Base-by-base conservation (phyloP, 352 stramenopile genomes). In the Globisporangium megalacanthum region DNA sequence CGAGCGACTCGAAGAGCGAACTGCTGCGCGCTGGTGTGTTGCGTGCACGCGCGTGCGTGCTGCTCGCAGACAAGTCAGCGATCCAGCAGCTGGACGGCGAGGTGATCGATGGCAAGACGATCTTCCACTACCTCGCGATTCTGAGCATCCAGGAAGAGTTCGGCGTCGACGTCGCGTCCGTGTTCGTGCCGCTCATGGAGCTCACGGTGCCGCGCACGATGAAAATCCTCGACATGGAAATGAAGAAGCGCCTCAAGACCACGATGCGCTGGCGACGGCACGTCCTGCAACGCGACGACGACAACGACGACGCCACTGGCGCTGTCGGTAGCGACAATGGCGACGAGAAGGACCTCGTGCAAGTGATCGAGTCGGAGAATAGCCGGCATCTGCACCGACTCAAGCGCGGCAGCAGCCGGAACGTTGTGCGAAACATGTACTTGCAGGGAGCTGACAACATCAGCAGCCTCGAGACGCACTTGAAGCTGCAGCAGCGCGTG, bases 71-170 rank as follows among this genome's bases (percentile, higher is more conserved):
- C 61, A 85, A 81, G 52, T 60, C 72, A 1, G 66, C 75, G 17
- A 74, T 87, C 52, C 64, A 76, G 37, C 62, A 83, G 13, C 52
- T 87, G 13, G 79, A 89, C 49, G 79, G 74, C 35, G 79, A 84
- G 42, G 66, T 62, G n/a, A 61, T 89, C 22, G 74, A 89, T 41
- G 73, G 66, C 46, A 70, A 72, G 8, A 86, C 75, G 10, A 89
- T 87, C 37, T 83, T 87, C 49, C 79, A 86, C 36, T 89, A 86
- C 52, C 56, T 89, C 17, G 77, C 73, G 33, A 70, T 89, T 11
- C 50, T 84, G 37, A 77, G 76, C 17, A 87, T 89, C 54, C 70
- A 86, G 61, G 70, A 70, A 7, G 78, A 87, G 31, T 73, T 70
- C 44, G 65, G 70, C 5, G 61, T 72, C 44, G 66, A 75, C 61